These are phyloP conservation scores for Ogataea pini DNA, from an alignment of 805 yeast genomes.

Conservation along the genomic window DNA sequence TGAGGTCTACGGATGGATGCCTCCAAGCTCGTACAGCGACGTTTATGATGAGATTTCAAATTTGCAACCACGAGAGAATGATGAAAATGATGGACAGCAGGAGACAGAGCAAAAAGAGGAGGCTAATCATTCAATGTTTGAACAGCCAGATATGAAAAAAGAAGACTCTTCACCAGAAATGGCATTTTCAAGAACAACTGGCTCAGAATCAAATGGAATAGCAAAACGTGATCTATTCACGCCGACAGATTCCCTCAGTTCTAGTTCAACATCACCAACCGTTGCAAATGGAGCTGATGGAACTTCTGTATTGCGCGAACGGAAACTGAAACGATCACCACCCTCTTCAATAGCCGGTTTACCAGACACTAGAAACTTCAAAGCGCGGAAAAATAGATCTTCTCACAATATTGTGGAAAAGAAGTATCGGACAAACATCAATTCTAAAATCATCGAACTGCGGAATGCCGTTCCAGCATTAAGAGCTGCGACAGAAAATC, in stretches of 20 bases:
- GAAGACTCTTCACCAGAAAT: background rate
- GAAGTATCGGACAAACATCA: constrained; percentile 76
- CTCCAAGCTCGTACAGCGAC: constrained; percentile 3
- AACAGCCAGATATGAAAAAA: background rate
- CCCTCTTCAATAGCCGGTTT: background rate
- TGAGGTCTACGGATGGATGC: constrained; percentile 12
- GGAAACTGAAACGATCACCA: background rate
- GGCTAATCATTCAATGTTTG: background rate
- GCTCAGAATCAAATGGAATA: background rate
- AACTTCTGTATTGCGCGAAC: constrained; percentile 10
- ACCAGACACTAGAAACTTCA: constrained; percentile 30
- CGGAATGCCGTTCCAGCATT: constrained; percentile 79
- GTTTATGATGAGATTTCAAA: background rate
- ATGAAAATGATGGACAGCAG: no score
- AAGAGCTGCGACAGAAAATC: constrained; percentile 53
- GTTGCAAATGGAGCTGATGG: background rate
- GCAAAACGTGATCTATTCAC: constrained; percentile 12
- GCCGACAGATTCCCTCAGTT: constrained; percentile 19
- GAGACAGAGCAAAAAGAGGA: background rate
- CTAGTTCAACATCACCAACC: constrained; percentile 18
- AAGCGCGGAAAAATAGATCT: constrained; percentile 54
- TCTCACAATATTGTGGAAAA: constrained; percentile 82
- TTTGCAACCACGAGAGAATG: background rate
- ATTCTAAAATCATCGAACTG: constrained; percentile 64
- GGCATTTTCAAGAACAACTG: background rate